Base-by-base conservation (phyloP, 768 basidiomycete genomes). In the Dentipellis sp. region DNA sequence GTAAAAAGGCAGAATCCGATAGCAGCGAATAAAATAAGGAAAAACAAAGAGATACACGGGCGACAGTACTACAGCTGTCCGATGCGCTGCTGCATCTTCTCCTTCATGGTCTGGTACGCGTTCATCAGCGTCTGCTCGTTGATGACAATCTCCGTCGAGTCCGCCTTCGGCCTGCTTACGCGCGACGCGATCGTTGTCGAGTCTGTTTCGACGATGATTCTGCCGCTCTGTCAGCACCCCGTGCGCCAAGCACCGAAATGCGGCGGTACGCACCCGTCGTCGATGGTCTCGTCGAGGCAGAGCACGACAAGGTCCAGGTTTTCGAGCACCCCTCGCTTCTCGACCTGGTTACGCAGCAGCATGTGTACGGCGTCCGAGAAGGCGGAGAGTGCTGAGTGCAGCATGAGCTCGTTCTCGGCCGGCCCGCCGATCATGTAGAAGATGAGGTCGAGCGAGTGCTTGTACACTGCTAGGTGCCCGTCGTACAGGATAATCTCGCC, bases 151-250 rank as follows among this genome's bases (percentile, higher is more conserved):
- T 98, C 94, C 38, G 87, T 88, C 52, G 94, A 86, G 69, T 98
- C 97, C 14, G 95, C 86, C 60, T 84, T 86, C 45, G 97, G 91
- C 60, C 94, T 75, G 64, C 90, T 94, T 53, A 98, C 97, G 53
- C 97, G 75, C 35, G 93, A 91, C 0, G 94, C 93, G 67, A 98
- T 97, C n/a, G 94, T 88, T 0, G 91, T 82, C 2, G 94, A 78
- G 68, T 99, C 97, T 0, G 95, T 98, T 71, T 98, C 95, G 17
- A 98, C 85, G 61, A 98, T 94, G 67, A 98, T 90, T 16, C 95
- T 97, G 67, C 34, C 52, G 48, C 23, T 42, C 46, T 6, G 38
- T 49, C 45, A 53, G 47, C 17, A 50, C 11, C 48, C 19, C 22
- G 40, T 22, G 22, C n/a, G 23, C 34, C 36, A 29, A 35, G 55